Conservation (phyloP, 805 yeast species). For the Schizosaccharomyces octosporus region DNA sequence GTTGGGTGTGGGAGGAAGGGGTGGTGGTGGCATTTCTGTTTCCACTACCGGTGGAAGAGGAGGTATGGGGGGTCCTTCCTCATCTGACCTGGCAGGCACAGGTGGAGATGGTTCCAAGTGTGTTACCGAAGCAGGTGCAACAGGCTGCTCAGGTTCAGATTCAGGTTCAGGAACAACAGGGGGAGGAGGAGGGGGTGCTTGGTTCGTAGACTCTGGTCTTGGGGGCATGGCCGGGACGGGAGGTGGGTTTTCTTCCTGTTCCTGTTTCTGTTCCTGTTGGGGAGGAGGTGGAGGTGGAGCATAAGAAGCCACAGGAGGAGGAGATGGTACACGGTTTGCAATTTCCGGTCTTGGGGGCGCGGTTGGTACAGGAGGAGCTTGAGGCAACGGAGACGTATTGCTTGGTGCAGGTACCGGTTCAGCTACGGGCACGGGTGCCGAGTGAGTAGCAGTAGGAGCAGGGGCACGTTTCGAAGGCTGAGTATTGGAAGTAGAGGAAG, state of each 20-base stretch:
- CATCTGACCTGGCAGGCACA: neutral
- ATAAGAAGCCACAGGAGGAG: neutral
- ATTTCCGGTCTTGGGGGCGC: neutral
- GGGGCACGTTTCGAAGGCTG: neutral
- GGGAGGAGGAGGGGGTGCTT: neutral
- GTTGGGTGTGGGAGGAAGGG: constrained; percentile 6
- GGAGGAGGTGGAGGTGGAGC: neutral
- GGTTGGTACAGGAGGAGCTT: neutral
- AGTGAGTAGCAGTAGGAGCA: neutral
- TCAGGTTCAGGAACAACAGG: neutral
- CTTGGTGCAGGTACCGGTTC: neutral
- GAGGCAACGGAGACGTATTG: neutral
- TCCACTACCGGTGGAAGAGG: constrained; percentile 6
- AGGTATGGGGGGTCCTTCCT: neutral
- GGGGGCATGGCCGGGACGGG: neutral
- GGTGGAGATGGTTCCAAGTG: neutral
- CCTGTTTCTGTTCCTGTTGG: neutral
- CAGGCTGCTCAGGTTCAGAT: neutral
- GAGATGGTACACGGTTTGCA: neutral
- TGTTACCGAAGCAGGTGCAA: neutral
- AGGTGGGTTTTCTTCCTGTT: neutral
- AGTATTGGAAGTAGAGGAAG: neutral
- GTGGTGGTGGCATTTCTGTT: constrained; percentile 12
- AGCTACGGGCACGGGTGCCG: neutral
- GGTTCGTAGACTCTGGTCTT: neutral